Conservation (phyloP, 2,329 filamentous ascomycete species). For the Alternaria alternata region DNA sequence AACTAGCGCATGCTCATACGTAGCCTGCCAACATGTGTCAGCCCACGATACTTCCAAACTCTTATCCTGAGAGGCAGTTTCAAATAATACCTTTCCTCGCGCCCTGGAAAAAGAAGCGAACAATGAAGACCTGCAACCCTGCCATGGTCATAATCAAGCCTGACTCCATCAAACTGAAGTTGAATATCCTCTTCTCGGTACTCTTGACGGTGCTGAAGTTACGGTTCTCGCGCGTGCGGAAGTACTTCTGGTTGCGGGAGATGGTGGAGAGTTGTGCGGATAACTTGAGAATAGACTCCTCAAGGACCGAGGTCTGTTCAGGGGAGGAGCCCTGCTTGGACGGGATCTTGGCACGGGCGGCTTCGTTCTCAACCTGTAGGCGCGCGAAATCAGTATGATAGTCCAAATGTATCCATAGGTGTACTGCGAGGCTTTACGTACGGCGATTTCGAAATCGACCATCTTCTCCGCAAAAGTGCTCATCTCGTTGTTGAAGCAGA, state of each 20-base stretch:
- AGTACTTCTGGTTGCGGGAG: conserved; percentile 98
- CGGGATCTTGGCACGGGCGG: conserved; percentile 75
- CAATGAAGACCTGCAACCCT: conserved; percentile 93
- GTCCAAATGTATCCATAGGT: background rate
- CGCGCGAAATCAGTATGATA: conserved; percentile 5
- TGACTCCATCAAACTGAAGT: conserved; percentile 94
- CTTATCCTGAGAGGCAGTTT: conserved; percentile 6
- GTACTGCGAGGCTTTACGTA: conserved; percentile 56
- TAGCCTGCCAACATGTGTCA: conserved; percentile 35
- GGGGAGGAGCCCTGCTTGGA: conserved; percentile 87
- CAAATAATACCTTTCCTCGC: conserved; percentile 66
- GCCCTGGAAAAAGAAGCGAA: conserved; percentile 98
- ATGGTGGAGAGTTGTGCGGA: conserved; percentile 93
- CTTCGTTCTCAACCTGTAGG: conserved; percentile 88
- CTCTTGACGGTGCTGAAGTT: conserved; percentile 98
- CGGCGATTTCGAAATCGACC: conserved; percentile 97
- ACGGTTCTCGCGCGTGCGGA: conserved; percentile 96
- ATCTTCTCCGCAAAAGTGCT: conserved; percentile 97
- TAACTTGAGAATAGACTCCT: conserved; percentile 95
- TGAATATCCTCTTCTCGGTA: conserved; percentile 95
- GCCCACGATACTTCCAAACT: conserved; percentile 13
- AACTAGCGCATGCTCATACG: conserved; percentile 22
- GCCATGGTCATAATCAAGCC: conserved; percentile 95
- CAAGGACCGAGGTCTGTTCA: conserved; percentile 86
- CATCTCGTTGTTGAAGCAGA: conserved; percentile 99